Percentiles rank a stretch among this genome's conserved stretches.
These are phyloP conservation scores for Phytophthora sansomeana DNA, from an alignment of 352 stramenopile genomes.

Conservation along the genomic window DNA sequence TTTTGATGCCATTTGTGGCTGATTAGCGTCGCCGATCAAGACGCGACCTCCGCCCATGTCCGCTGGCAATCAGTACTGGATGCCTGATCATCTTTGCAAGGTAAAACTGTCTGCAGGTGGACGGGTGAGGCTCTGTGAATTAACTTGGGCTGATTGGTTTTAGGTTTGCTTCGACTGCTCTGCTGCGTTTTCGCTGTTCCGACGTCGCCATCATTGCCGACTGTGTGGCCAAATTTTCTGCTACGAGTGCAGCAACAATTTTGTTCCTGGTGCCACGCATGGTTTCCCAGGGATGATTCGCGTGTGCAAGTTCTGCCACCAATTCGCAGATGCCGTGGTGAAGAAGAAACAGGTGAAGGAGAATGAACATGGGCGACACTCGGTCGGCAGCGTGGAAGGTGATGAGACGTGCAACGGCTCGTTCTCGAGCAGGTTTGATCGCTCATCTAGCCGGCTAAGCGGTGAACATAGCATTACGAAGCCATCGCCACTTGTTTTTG, in stretches of 20 bases:
- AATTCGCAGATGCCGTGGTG: conserved; percentile 54
- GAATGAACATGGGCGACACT: conserved; percentile 20
- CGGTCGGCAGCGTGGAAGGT: conserved; percentile 31
- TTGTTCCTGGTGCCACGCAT: conserved; percentile 68
- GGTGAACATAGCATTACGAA: conserved; percentile 25
- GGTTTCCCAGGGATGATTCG: conserved; percentile 66
- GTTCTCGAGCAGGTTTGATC: conserved; percentile 34
- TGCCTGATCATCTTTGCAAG: conserved; percentile 88
- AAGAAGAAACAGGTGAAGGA: conserved; percentile 39
- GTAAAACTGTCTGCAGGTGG: conserved; percentile 32
- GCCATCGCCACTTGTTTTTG: conserved; percentile 53
- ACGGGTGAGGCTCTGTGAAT: neutral
- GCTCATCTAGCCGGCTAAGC: conserved; percentile 26
- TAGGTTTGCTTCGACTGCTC: conserved; percentile 89
- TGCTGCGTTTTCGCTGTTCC: conserved; percentile 82
- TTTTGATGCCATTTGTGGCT: neutral
- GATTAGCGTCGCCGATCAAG: conserved; percentile 37
- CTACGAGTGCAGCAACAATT: conserved; percentile 83
- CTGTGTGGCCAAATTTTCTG: conserved; percentile 90
- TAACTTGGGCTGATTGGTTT: neutral
- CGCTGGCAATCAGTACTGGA: conserved; percentile 78
- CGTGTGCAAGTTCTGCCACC: conserved; percentile 81
- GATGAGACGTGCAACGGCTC: conserved; percentile 27
- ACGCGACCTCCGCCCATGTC: conserved; percentile 46
- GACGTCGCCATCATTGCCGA: conserved; percentile 87